These are phyloP conservation scores for Xylaria polymorpha DNA, from an alignment of 2,329 filamentous ascomycete genomes.

Conservation along the genomic window DNA sequence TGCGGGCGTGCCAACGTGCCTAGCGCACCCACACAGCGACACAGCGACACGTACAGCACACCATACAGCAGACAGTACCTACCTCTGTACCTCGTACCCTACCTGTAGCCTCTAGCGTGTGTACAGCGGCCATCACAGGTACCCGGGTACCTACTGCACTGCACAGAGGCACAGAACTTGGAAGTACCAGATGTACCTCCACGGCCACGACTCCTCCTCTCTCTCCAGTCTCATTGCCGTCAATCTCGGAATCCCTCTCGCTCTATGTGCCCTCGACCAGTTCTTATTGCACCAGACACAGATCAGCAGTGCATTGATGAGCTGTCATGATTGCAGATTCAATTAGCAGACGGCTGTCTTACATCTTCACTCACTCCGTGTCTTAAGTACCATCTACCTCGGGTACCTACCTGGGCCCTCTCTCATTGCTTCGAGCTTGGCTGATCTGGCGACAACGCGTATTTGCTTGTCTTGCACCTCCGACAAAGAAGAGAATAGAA, in stretches of 20 bases:
- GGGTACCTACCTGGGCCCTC: not conserved
- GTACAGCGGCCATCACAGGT: not conserved
- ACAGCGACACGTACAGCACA: constrained; percentile 1
- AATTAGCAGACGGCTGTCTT: constrained; percentile 1
- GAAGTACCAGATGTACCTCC: not conserved
- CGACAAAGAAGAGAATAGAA: constrained; percentile 25
- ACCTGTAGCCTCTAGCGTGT: no score
- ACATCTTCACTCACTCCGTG: not conserved
- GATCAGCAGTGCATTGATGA: not conserved
- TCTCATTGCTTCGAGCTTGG: constrained; percentile 30
- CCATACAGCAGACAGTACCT: not conserved
- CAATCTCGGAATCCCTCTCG: not conserved
- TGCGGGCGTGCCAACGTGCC: constrained; percentile 18
- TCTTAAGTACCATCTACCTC: constrained; percentile 24
- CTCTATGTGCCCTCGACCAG: not conserved
- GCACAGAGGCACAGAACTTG: no score
- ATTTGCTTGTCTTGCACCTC: constrained; percentile 31
- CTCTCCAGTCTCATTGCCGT: not conserved
- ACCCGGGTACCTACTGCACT: no score
- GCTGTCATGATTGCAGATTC: constrained; percentile 1
- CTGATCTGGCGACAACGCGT: constrained; percentile 38
- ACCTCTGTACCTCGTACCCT: no score
- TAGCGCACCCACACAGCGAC: not conserved
- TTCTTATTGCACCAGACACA: not conserved
- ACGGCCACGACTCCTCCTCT: constrained; percentile 23